phyloP scores from a whole-genome alignment of 2,329 filamentous ascomycete species.

The Metarhizium rileyi region DNA sequence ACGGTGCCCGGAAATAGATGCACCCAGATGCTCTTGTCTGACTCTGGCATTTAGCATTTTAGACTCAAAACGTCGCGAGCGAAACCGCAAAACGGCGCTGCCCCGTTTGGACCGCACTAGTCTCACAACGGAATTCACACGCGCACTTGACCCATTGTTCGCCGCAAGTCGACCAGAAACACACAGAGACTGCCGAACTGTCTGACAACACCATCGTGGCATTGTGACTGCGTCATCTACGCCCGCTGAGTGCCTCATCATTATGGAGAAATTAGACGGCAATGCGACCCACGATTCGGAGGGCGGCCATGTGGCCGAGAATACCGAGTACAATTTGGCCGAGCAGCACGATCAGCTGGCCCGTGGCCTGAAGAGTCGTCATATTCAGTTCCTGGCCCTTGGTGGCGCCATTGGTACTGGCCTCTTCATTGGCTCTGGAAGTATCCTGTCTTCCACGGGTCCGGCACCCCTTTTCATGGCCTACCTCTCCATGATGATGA shows the following conservation, averaged over 20 bases:
- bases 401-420: constrained; percentile 52
- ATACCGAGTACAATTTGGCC: constrained; percentile 26
- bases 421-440: constrained; percentile 52
- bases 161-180: neutral
- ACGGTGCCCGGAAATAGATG: neutral
- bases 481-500: constrained; percentile 47
- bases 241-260: neutral
- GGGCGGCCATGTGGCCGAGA: constrained; percentile 13
- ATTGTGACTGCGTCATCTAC: neutral
- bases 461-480: constrained; percentile 62
- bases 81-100: neutral
- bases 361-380: constrained; percentile 48
- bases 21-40: neutral
- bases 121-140: neutral
- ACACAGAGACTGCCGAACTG: neutral
- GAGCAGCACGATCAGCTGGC: constrained; percentile 35
- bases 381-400: constrained; percentile 51
- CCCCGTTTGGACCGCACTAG: neutral
- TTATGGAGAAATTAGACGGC: constrained; percentile 13
- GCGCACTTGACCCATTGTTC: neutral
- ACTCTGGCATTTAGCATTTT: neutral
- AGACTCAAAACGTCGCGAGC: no score
- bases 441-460: constrained; percentile 44
- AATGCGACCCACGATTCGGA: constrained; percentile 12
- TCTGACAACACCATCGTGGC: neutral